A percentile compares a stretch with the other conserved stretches of the same genome.
Evolutionary conservation across 371 early-diverging fungal species (phyloP).

Genomic region (Choanephora cucurbitarum): DNA sequence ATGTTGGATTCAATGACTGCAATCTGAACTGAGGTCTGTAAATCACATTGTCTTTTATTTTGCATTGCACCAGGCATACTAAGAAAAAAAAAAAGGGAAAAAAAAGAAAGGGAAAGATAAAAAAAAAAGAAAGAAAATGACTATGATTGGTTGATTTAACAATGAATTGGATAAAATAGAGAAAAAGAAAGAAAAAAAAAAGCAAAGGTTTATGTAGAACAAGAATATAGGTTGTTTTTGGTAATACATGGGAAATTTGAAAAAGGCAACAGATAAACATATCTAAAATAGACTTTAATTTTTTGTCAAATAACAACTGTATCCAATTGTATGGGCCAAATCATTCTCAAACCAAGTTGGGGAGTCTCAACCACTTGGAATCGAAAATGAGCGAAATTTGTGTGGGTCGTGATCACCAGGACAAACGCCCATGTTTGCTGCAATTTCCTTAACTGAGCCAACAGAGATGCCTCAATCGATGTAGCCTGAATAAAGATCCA

Average conservation of each 20-base stretch:
- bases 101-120: constrained; percentile 6
- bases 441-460: neutral
- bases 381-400: neutral
- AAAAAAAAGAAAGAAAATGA: constrained; percentile 6
- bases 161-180: constrained; percentile 6
- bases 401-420: constrained; percentile 2
- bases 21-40: constrained; percentile 8
- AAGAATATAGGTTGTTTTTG: too few relatives aligned
- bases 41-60: constrained; percentile 1
- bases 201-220: too few relatives aligned
- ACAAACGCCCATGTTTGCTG: constrained; percentile 16
- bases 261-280: too few relatives aligned
- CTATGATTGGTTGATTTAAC: neutral
- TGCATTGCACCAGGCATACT: constrained; percentile 13
- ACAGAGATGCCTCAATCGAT: neutral
- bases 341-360: too few relatives aligned
- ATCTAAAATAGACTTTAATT: too few relatives aligned
- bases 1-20: constrained; percentile 27
- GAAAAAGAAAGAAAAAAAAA: too few relatives aligned
- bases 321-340: too few relatives aligned
- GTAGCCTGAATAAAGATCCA: constrained; percentile 26
- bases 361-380: neutral
- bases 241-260: too few relatives aligned
- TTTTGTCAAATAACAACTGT: too few relatives aligned
- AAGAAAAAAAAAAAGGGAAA: constrained; percentile 5